A percentile compares a stretch with the other conserved stretches of the same genome.
phyloP scores from a whole-genome alignment of 768 basidiomycete species.

The Tylopilus intermedius region DNA sequence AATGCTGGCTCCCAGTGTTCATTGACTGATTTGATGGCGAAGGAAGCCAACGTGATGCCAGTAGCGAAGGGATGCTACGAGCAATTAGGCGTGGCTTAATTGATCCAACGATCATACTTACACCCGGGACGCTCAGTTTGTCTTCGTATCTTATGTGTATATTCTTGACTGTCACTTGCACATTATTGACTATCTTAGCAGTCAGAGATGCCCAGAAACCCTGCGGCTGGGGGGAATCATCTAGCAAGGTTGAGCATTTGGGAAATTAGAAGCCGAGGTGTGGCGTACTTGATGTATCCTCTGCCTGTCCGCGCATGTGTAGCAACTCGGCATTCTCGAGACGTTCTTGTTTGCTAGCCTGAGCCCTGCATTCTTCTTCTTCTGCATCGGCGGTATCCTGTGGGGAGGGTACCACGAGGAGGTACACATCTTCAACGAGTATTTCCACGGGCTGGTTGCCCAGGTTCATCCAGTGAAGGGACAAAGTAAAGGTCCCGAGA shows the following conservation, averaged over 20 bases:
- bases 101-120: constrained; percentile 36
- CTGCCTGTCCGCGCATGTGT: constrained; percentile 58
- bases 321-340: constrained; percentile 84
- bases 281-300: constrained; percentile 42
- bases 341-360: constrained; percentile 84
- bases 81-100: background rate
- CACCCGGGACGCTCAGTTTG: constrained; percentile 86
- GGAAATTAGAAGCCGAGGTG: background rate
- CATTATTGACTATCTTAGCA: constrained; percentile 88
- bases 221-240: constrained; percentile 69
- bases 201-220: constrained; percentile 78
- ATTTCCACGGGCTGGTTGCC: constrained; percentile 89
- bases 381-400: constrained; percentile 65
- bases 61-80: constrained; percentile 88
- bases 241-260: constrained; percentile 23
- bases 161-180: constrained; percentile 93
- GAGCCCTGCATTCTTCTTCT: constrained; percentile 79
- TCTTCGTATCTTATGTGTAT: constrained; percentile 98
- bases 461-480: constrained; percentile 85
- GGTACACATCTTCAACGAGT: constrained; percentile 88
- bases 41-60: constrained; percentile 82
- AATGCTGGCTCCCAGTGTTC: constrained; percentile 85
- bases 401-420: constrained; percentile 82
- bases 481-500: constrained; percentile 80
- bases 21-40: constrained; percentile 86